Percentiles rank a stretch among this genome's conserved stretches.
phyloP scores from a whole-genome alignment of 2,329 filamentous ascomycete species.

The Diplodia mutila region DNA sequence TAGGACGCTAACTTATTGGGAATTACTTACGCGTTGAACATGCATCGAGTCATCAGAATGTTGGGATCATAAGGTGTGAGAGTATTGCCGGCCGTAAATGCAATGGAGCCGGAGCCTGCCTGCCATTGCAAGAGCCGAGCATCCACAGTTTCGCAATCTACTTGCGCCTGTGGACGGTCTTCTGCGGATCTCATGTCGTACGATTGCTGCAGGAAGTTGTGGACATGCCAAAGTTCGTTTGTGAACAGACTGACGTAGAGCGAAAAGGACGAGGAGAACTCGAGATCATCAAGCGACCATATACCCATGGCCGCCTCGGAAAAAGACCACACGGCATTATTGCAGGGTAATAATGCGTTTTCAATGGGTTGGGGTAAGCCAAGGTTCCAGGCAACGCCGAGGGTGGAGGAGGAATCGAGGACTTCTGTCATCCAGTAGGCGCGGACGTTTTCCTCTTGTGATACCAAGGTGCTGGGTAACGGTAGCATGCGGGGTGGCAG shows the following conservation, averaged over 20 bases:
- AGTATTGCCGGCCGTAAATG: conserved; percentile 27
- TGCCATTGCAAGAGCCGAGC: conserved; percentile 34
- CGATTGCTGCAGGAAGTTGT: conserved; percentile 34
- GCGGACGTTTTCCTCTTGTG: conserved; percentile 42
- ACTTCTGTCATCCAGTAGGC: conserved; percentile 46
- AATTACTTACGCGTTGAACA: conserved; percentile 32
- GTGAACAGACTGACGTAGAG: conserved; percentile 34
- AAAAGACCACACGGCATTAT: conserved; percentile 34
- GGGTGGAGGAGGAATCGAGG: conserved; percentile 40
- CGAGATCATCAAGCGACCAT: conserved; percentile 31
- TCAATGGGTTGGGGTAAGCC: conserved; percentile 29
- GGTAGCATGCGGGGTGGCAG: conserved; percentile 35
- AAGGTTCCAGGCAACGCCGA: conserved; percentile 39
- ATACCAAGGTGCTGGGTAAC: conserved; percentile 36
- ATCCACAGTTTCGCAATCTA: conserved; percentile 33
- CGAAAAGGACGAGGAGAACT: conserved; percentile 33
- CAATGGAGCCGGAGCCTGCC: conserved; percentile 31
- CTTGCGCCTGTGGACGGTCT: conserved; percentile 33
- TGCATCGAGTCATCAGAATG: conserved; percentile 32
- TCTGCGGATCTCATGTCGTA: conserved; percentile 33
- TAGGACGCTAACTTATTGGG: not conserved
- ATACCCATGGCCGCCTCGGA: conserved; percentile 32
- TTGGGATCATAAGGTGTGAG: conserved; percentile 32
- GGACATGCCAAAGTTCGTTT: conserved; percentile 34
- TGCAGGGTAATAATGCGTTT: conserved; percentile 33